These are phyloP conservation scores for Lipomyces yamadae DNA, from an alignment of 805 yeast genomes.

Conservation along the genomic window DNA sequence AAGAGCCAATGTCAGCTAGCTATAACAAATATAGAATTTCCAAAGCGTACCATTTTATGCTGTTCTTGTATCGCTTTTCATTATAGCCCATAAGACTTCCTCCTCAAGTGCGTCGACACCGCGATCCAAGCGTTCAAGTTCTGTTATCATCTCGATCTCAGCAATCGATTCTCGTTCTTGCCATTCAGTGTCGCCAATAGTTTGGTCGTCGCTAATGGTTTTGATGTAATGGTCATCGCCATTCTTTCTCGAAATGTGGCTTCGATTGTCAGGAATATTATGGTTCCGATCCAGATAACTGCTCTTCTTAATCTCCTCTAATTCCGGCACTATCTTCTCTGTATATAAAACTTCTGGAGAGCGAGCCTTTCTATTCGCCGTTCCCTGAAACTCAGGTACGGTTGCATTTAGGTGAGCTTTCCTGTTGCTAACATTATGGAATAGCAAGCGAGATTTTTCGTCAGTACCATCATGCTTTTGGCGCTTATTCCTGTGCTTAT, in stretches of 20 bases:
- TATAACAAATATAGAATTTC: background rate
- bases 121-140: constrained; percentile 10
- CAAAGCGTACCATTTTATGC: background rate
- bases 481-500: background rate
- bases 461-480: background rate
- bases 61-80: constrained; percentile 3
- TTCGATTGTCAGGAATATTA: background rate
- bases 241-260: background rate
- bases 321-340: too few relatives aligned
- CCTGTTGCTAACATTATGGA: background rate
- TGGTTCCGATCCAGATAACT: background rate
- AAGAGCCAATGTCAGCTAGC: background rate
- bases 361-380: background rate
- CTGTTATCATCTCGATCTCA: constrained; percentile 9
- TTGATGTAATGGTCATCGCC: background rate
- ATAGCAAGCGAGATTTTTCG: background rate
- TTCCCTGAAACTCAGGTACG: background rate
- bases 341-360: background rate
- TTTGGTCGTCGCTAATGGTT: background rate
- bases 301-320: background rate
- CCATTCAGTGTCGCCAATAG: constrained; percentile 18
- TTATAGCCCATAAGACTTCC: constrained; percentile 12
- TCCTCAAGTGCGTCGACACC: constrained; percentile 12
- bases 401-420: background rate
- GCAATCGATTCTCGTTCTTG: constrained; percentile 11